Percentiles rank a stretch among this genome's conserved stretches.
phyloP scores from a whole-genome alignment of 2,329 filamentous ascomycete genomes.

The Septoria linicola region DNA sequence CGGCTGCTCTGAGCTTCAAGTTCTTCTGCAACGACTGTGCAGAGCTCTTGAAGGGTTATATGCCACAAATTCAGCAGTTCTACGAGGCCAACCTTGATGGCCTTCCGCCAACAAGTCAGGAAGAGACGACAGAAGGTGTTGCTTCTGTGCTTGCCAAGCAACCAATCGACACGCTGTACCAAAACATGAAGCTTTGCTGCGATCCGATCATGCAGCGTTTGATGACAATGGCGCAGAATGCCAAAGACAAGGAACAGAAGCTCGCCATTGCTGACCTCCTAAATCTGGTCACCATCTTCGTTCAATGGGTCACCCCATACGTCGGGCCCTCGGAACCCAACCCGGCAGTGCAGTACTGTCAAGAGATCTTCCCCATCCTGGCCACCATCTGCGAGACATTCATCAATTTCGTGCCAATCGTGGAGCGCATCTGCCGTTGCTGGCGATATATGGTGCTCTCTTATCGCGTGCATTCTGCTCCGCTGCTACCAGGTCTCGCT shows the following conservation, averaged over 20 bases:
- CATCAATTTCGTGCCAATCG: slow-evolving; percentile 78
- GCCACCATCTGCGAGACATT: slow-evolving; percentile 87
- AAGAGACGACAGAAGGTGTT: slow-evolving; percentile 94
- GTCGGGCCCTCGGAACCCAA: slow-evolving; percentile 72
- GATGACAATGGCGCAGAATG: slow-evolving; percentile 82
- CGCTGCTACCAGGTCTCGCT: slow-evolving; percentile 79
- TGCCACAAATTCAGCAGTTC: slow-evolving; percentile 83
- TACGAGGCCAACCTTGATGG: slow-evolving; percentile 87
- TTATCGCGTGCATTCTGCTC: slow-evolving; percentile 84
- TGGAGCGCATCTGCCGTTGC: slow-evolving; percentile 89
- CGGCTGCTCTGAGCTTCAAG: slow-evolving; percentile 89
- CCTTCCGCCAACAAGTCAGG: slow-evolving; percentile 80
- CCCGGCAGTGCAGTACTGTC: slow-evolving; percentile 92
- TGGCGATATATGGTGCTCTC: slow-evolving; percentile 98
- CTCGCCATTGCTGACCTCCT: slow-evolving; percentile 90
- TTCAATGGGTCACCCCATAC: slow-evolving; percentile 74
- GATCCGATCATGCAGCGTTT: slow-evolving; percentile 84
- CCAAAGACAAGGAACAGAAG: slow-evolving; percentile 78
- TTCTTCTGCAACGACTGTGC: slow-evolving; percentile 97
- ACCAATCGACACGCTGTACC: slow-evolving; percentile 75
- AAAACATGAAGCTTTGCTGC: slow-evolving; percentile 85
- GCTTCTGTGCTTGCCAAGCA: slow-evolving; percentile 88
- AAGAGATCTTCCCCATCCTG: slow-evolving; percentile 86
- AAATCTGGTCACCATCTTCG: slow-evolving; percentile 86
- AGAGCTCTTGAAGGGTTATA: slow-evolving; percentile 77